These are phyloP conservation scores for Setaria italica DNA, from an alignment of 202 grass and related monocot genomes.

Conservation along the genomic window DNA sequence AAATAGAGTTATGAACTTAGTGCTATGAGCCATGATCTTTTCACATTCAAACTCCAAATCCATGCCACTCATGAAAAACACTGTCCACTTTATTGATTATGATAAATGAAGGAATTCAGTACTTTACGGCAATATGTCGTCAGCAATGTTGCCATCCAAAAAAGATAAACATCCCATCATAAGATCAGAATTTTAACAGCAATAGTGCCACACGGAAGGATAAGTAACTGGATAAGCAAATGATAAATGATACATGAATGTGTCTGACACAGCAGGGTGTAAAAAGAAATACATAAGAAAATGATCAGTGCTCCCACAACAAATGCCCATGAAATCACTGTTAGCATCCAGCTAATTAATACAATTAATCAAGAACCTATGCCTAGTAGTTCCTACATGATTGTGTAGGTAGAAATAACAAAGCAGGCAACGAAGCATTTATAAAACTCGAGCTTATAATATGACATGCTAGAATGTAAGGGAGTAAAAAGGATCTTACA, in stretches of 20 bases:
- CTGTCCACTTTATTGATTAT: background rate
- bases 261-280: background rate
- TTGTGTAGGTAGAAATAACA: constrained; percentile 5
- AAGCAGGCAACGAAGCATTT: constrained; percentile 18
- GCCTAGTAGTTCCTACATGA: background rate
- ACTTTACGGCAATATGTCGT: background rate
- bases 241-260: constrained; percentile 16
- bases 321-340: constrained; percentile 13
- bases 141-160: background rate
- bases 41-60: background rate
- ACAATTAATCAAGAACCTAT: background rate
- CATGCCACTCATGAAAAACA: background rate
- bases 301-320: background rate
- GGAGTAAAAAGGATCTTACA: constrained; percentile 69
- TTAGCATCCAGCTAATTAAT: background rate
- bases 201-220: background rate
- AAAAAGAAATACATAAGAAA: constrained; percentile 6
- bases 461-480: constrained; percentile 17
- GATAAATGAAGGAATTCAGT: background rate
- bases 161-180: background rate
- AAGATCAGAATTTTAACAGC: constrained; percentile 1
- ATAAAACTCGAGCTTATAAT: constrained; percentile 16
- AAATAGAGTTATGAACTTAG: background rate
- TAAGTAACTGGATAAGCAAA: constrained; percentile 23
- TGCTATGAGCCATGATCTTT: background rate